These are phyloP conservation scores for Cruciata laevipes DNA, from an alignment of 257 asterid species.

Conservation along the genomic window DNA sequence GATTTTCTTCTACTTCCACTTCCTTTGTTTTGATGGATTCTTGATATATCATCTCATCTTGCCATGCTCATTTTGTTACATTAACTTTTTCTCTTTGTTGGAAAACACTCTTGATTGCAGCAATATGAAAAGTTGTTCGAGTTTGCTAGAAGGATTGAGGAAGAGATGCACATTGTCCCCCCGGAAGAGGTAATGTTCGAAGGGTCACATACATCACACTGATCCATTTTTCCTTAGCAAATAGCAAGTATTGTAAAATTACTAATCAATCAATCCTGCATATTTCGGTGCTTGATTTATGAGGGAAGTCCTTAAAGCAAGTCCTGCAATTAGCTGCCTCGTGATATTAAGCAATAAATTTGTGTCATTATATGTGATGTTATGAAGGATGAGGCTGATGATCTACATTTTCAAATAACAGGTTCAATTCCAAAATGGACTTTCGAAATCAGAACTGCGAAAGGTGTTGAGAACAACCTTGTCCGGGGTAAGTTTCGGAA, in stretches of 20 bases:
- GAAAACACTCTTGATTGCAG: constrained; percentile 33
- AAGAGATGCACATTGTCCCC: constrained; percentile 44
- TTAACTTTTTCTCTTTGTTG: constrained; percentile 10
- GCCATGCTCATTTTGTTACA: not conserved
- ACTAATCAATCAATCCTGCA: too few species aligned
- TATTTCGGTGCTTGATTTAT: too few species aligned
- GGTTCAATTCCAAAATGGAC: constrained; percentile 89
- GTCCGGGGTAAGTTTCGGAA: constrained; percentile 62
- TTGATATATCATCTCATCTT: constrained; percentile 11
- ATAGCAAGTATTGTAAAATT: not conserved
- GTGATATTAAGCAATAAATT: too few species aligned
- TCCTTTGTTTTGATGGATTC: not conserved
- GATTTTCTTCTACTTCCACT: not conserved
- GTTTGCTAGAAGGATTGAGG: constrained; percentile 93
- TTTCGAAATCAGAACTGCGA: constrained; percentile 77
- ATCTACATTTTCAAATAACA: constrained; percentile 25
- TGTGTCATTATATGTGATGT: too few species aligned
- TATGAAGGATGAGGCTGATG: constrained; percentile 7
- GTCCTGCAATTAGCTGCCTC: too few species aligned
- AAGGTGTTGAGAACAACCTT: constrained; percentile 78
- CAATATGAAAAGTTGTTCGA: constrained; percentile 91
- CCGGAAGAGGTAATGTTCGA: constrained; percentile 81
- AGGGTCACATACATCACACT: not conserved
- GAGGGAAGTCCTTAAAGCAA: too few species aligned
- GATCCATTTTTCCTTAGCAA: constrained; percentile 12